Conservation (phyloP, 345 rosid genomes). For the Eucalyptus curtisii region DNA sequence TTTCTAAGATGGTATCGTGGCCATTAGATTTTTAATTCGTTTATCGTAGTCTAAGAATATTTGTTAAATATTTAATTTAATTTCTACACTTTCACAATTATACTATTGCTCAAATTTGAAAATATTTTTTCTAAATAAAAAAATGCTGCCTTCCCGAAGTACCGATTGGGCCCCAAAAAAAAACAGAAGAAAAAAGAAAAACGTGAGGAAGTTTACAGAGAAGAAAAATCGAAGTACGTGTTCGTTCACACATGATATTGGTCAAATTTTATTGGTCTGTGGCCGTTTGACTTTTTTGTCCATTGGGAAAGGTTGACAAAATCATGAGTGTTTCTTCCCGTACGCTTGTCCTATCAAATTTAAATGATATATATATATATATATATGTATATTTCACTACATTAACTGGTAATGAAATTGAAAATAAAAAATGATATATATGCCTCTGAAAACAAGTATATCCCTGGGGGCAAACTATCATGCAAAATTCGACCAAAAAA, state of each 20-base stretch:
- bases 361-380: too few species aligned
- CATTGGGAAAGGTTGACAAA: background rate
- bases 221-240: background rate
- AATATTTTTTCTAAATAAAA: background rate
- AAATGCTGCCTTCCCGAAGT: background rate
- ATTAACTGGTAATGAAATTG: background rate
- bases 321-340: background rate
- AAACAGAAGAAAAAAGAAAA: fast-evolving
- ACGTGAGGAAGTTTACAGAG: background rate
- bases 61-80: background rate
- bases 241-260: background rate
- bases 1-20: fast-evolving
- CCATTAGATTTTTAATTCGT: fast-evolving
- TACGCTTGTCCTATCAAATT: background rate
- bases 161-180: background rate
- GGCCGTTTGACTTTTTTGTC: background rate
- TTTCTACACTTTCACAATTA: too few species aligned
- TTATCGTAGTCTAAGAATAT: background rate
- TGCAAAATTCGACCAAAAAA: background rate
- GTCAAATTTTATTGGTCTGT: background rate
- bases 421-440: background rate
- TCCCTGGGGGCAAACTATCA: background rate
- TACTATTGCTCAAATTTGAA: background rate
- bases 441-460: background rate
- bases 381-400: too few species aligned